Evolutionary conservation across 352 stramenopile genomes (phyloP), one percentile per base, ranked within the genome.

Genomic region (Pythium insidiosum): DNA sequence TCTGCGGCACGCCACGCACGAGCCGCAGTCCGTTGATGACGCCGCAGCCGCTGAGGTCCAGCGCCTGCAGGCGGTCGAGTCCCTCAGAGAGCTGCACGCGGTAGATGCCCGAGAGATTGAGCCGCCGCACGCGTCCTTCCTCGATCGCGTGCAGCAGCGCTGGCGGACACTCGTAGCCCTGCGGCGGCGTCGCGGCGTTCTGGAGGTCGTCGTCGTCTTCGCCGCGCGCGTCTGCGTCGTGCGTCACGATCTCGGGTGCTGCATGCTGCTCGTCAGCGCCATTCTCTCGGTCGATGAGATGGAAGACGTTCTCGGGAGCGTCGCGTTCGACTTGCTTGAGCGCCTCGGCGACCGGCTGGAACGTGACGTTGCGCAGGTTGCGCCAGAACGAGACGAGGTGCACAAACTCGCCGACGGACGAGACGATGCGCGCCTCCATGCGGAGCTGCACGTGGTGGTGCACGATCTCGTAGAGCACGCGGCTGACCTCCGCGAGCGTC

Each of bases 31-130:
- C 63, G 43, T 76, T 63, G 25, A 88, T 65, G 18, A 63, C 43
- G 9, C 46, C 61, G 43, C 69, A 82, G n/a, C 75, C 69, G 40
- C 73, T 83, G 23, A 88, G 57, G 29, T 73, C 73, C 7, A 88
- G 53, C 24, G 66, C 53, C 6, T 72, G 29, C 11, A 88, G 53
- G 7, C 20, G 23, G 35, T 71, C 57, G 26, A 84, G 63, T 6
- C 72, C 72, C 22, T 76, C 61, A n/a, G 81, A 81, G 15, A 82
- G 56, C 6, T 49, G 53, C 23, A 86, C 73, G 24, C 56, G 61
- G 13, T 48, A 55, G 39, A 79, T 74, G 0, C 67, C 66, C 1
- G 65, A 75, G 37, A 83, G 46, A 28, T 79, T 83, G 15, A 83
- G 53, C 0, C 47, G 56, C 23, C 67, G 63, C 9, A 82, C 40